phyloP scores from a whole-genome alignment of 345 rosid species.

The Salix caprea region DNA sequence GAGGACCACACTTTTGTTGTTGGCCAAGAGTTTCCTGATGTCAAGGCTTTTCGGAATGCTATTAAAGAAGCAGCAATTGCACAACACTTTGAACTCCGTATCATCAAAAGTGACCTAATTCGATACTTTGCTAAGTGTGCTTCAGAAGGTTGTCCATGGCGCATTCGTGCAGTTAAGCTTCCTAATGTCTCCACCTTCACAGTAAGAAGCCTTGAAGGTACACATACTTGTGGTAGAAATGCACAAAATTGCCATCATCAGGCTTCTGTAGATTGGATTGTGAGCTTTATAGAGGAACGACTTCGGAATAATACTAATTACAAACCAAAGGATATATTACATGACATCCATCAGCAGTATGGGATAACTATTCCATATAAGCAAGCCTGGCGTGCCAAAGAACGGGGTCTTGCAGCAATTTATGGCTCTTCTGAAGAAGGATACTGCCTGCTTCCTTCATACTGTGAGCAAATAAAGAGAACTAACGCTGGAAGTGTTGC shows the following conservation, averaged over 20 bases:
- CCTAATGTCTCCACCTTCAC: slow-evolving; percentile 45
- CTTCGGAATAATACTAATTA: slow-evolving; percentile 41
- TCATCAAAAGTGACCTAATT: slow-evolving; percentile 47
- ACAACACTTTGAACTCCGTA: slow-evolving; percentile 53
- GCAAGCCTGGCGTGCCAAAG: slow-evolving; percentile 68
- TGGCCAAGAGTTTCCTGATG: slow-evolving; percentile 58
- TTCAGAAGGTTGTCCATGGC: slow-evolving; percentile 56
- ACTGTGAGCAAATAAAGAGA: slow-evolving; percentile 46
- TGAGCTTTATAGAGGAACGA: slow-evolving; percentile 45
- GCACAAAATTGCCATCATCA: slow-evolving; percentile 56
- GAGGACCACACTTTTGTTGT: slow-evolving; percentile 37
- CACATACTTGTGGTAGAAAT: slow-evolving; percentile 47
- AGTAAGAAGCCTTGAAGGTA: slow-evolving; percentile 49
- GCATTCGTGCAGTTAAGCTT: slow-evolving; percentile 49
- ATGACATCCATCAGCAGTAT: slow-evolving; percentile 45
- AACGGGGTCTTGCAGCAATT: slow-evolving; percentile 55
- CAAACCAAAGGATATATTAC: slow-evolving; percentile 59
- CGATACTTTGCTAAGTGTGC: slow-evolving; percentile 58
- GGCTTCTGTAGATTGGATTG: slow-evolving; percentile 63
- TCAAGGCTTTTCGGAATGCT: slow-evolving; percentile 51
- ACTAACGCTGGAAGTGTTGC: slow-evolving; percentile 48
- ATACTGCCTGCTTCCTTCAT: slow-evolving; percentile 44
- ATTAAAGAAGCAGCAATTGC: slow-evolving; percentile 56
- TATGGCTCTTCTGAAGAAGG: slow-evolving; percentile 66
- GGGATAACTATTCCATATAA: slow-evolving; percentile 53